These are phyloP conservation scores for Tricholoma sp. DNA, from an alignment of 768 basidiomycete species.

Conservation along the genomic window DNA sequence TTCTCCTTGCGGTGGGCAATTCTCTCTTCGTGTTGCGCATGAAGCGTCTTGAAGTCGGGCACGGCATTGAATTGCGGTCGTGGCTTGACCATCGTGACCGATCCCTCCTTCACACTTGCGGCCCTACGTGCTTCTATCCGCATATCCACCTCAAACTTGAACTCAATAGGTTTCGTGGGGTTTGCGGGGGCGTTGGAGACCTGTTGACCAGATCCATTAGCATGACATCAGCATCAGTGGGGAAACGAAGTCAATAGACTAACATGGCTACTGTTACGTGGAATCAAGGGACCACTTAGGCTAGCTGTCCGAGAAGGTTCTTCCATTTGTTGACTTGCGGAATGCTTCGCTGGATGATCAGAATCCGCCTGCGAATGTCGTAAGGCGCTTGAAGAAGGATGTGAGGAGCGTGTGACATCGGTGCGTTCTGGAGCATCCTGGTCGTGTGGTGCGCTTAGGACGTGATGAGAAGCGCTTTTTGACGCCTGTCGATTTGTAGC, in stretches of 20 bases:
- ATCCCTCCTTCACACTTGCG: slow-evolving; percentile 27
- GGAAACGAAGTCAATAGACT: slow-evolving; percentile 2
- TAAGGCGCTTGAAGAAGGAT: neutral
- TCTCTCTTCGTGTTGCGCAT: slow-evolving; percentile 43
- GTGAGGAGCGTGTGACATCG: too few relatives aligned
- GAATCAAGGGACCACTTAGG: neutral
- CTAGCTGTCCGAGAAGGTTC: neutral
- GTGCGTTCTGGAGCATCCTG: neutral
- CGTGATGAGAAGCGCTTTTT: neutral
- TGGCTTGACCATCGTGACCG: slow-evolving; percentile 11
- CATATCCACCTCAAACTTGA: slow-evolving; percentile 48
- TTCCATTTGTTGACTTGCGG: slow-evolving; percentile 1
- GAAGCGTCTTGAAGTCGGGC: slow-evolving; percentile 52
- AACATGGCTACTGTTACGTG: slow-evolving; percentile 9
- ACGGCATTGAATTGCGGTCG: slow-evolving; percentile 14
- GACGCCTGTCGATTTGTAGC: neutral
- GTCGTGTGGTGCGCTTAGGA: neutral
- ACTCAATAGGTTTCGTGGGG: slow-evolving; percentile 44
- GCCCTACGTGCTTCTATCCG: slow-evolving; percentile 43
- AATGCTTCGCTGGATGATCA: slow-evolving; percentile 4
- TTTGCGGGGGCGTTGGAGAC: slow-evolving; percentile 17
- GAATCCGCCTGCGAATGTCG: slow-evolving; percentile 4
- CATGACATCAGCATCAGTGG: slow-evolving; percentile 1
- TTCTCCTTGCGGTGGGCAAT: slow-evolving; percentile 41
- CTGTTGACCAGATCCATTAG: slow-evolving; percentile 6